These are phyloP conservation scores for Kurtzmaniella quercitrusa DNA, from an alignment of 1,139 yeast species.

Conservation along the genomic window DNA sequence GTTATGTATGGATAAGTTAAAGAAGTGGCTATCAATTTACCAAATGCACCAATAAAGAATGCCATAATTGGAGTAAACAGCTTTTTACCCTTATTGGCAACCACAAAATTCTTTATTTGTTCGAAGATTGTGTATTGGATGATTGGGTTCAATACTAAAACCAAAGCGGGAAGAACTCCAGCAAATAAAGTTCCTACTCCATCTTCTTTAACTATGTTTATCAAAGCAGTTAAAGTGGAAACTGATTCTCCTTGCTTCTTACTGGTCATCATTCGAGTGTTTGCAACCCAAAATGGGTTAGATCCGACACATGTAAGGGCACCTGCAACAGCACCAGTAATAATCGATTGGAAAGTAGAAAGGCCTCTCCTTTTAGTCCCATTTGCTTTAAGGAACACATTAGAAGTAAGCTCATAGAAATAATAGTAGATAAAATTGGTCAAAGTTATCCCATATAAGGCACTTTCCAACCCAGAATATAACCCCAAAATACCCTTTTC, in stretches of 20 bases:
- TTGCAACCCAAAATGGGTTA: slow-evolving; percentile 96
- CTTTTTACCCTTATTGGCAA: slow-evolving; percentile 46
- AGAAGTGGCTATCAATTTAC: slow-evolving; percentile 82
- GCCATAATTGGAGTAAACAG: slow-evolving; percentile 63
- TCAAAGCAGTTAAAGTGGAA: slow-evolving; percentile 51
- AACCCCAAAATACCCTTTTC: slow-evolving; percentile 69
- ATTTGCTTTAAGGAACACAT: slow-evolving; percentile 45
- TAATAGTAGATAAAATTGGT: slow-evolving; percentile 89
- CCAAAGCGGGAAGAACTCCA: slow-evolving; percentile 83
- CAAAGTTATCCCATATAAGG: slow-evolving; percentile 78
- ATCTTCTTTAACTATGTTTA: slow-evolving; percentile 63
- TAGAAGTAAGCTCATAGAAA: slow-evolving; percentile 72
- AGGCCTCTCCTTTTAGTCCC: slow-evolving; percentile 36
- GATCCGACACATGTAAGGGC: slow-evolving; percentile 78
- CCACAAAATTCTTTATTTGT: slow-evolving; percentile 67
- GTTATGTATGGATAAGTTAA: slow-evolving; percentile 91
- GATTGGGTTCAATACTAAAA: slow-evolving; percentile 82
- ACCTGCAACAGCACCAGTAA: slow-evolving; percentile 85
- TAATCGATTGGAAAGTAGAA: slow-evolving; percentile 66
- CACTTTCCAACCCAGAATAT: slow-evolving; percentile 85
- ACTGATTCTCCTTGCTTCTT: slow-evolving; percentile 29
- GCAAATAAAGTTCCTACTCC: slow-evolving; percentile 73
- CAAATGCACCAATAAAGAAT: slow-evolving; percentile 82
- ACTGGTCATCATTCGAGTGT: slow-evolving; percentile 75
- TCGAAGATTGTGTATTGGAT: slow-evolving; percentile 91